phyloP scores from a whole-genome alignment of 2,329 filamentous ascomycete species.

The Paraphaeosphaeria sporulosa region DNA sequence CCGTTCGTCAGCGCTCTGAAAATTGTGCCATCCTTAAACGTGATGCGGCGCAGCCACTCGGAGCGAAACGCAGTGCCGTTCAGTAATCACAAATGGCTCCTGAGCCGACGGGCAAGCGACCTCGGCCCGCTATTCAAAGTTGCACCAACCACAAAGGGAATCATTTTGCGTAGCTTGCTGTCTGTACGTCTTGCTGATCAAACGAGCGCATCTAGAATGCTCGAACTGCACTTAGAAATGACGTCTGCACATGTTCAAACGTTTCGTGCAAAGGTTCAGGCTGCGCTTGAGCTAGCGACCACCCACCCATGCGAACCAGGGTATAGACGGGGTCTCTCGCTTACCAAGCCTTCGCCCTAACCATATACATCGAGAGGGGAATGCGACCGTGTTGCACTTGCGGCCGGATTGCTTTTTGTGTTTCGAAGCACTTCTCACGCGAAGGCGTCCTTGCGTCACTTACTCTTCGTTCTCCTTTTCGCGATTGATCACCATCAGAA shows the following conservation, averaged over 20 bases:
- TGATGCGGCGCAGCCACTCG: neutral
- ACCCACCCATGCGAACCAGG: neutral
- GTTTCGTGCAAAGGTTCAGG: too few species aligned
- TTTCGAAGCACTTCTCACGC: neutral
- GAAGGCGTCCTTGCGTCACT: slow-evolving; percentile 1
- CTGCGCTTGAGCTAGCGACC: too few species aligned
- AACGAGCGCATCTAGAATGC: neutral
- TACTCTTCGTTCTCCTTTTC: neutral
- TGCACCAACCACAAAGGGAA: neutral
- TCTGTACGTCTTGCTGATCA: too few species aligned
- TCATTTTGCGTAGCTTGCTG: neutral
- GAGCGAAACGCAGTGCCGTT: neutral
- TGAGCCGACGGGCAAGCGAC: neutral
- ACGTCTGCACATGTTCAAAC: too few species aligned
- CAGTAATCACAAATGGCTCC: slow-evolving; percentile 8
- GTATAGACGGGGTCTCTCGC: neutral
- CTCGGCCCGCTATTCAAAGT: neutral
- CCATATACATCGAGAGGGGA: slow-evolving; percentile 10
- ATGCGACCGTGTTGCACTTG: slow-evolving; percentile 4
- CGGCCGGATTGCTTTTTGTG: slow-evolving; percentile 11
- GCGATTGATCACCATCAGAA: neutral
- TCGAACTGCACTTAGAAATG: too few species aligned
- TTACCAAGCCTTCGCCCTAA: slow-evolving; percentile 11
- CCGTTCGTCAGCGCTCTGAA: neutral
- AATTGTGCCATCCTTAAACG: slow-evolving; percentile 1